These are phyloP conservation scores for Penicillium sp. DNA, from an alignment of 2,329 filamentous ascomycete genomes.

Conservation along the genomic window DNA sequence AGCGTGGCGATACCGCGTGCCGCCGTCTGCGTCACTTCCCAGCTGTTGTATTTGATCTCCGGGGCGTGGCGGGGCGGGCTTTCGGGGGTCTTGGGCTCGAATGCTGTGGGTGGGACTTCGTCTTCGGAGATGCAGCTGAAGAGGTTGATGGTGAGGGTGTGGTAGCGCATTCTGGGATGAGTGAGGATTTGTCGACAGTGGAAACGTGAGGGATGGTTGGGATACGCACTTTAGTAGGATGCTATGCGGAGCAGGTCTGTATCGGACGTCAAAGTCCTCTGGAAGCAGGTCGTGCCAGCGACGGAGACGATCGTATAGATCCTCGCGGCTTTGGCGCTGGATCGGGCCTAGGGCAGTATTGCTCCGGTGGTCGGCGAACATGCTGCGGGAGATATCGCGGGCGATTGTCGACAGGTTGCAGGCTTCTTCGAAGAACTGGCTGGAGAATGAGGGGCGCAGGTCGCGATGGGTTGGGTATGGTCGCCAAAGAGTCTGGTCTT, in stretches of 20 bases:
- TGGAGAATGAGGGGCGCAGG: constrained; percentile 28
- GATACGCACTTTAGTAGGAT: constrained; percentile 32
- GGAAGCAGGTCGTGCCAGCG: constrained; percentile 35
- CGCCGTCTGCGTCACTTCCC: constrained; percentile 28
- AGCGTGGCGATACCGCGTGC: constrained; percentile 34
- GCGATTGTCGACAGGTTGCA: constrained; percentile 38
- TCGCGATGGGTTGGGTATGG: constrained; percentile 36
- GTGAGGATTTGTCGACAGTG: background rate
- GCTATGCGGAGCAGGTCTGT: constrained; percentile 35
- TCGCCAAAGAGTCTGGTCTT: constrained; percentile 29
- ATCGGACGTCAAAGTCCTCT: constrained; percentile 25
- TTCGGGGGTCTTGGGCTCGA: constrained; percentile 31
- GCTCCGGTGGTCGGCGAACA: constrained; percentile 28
- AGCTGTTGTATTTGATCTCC: constrained; percentile 20
- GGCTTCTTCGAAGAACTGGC: constrained; percentile 36
- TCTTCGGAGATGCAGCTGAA: constrained; percentile 32
- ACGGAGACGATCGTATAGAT: constrained; percentile 31
- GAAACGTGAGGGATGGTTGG: background rate
- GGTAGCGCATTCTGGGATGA: constrained; percentile 34
- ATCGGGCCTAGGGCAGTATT: constrained; percentile 5
- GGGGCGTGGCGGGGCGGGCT: constrained; percentile 25
- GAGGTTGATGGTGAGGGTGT: constrained; percentile 37
- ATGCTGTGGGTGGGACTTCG: constrained; percentile 13
- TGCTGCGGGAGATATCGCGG: constrained; percentile 35
- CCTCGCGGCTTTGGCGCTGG: constrained; percentile 26